Evolutionary conservation across 305 asterid species (phyloP).

Genomic region (Solanum hybrid): DNA sequence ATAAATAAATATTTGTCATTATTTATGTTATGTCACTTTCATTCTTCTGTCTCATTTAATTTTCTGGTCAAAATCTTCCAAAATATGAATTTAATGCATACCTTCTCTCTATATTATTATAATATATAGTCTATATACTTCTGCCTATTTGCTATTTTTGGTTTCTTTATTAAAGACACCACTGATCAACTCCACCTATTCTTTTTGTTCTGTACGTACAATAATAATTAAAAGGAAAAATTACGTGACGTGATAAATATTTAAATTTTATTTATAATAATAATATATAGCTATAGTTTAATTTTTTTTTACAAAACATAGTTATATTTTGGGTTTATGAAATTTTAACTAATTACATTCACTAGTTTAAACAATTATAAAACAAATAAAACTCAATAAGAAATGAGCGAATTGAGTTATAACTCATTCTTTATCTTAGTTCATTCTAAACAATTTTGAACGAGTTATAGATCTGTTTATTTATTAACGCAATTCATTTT

Average conservation of each 20-base stretch:
- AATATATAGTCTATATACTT: neutral
- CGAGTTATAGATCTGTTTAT: neutral
- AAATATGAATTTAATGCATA: neutral
- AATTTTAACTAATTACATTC: too few relatives aligned
- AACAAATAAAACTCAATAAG: neutral
- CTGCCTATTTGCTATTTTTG: neutral
- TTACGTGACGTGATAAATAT: neutral
- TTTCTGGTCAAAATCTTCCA: neutral
- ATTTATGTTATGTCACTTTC: neutral
- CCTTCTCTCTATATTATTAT: neutral
- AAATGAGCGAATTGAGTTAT: neutral
- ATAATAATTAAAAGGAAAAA: neutral
- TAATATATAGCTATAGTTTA: neutral
- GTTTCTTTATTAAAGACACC: neutral
- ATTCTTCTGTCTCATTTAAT: neutral
- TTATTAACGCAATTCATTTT: neutral
- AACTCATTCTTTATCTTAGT: neutral
- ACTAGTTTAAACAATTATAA: too few relatives aligned
- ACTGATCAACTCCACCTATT: neutral
- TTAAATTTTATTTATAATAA: neutral
- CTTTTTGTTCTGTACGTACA: neutral
- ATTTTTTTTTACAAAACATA: neutral
- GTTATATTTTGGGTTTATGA: neutral
- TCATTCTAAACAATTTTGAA: neutral
- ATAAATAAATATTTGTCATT: too few relatives aligned